phyloP scores from a whole-genome alignment of 2,329 filamentous ascomycete genomes.

The Arthroderma sp. region DNA sequence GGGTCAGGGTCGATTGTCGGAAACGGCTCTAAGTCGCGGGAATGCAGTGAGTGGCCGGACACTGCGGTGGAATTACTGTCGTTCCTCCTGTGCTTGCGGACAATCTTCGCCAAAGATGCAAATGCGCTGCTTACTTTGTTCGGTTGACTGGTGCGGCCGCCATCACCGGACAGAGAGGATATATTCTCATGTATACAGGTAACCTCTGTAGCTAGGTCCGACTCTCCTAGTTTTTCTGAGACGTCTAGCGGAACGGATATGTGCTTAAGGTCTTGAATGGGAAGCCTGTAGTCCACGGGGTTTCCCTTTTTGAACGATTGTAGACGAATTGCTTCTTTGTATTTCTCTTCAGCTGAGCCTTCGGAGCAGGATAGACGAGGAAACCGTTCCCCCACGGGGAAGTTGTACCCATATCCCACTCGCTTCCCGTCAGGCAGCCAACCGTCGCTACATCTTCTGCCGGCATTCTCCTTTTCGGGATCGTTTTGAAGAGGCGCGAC shows the following conservation, averaged over 20 bases:
- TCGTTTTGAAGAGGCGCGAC: neutral
- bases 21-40: neutral
- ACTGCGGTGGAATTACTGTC: neutral
- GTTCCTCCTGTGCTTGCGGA: neutral
- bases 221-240: neutral
- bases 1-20: neutral
- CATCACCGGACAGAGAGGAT: neutral
- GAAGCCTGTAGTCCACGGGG: neutral
- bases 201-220: neutral
- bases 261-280: neutral
- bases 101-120: neutral
- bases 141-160: neutral
- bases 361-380: neutral
- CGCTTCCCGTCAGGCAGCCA: slow-evolving; percentile 34
- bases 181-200: no score
- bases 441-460: slow-evolving; percentile 23
- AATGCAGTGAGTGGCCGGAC: neutral
- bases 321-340: neutral
- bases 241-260: neutral
- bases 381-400: slow-evolving; percentile 17
- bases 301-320: neutral
- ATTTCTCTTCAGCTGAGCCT: neutral
- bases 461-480: neutral
- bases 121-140: neutral
- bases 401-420: slow-evolving; percentile 30